Conservation (phyloP, 2,329 filamentous ascomycete species). For the Botrytis aclada region DNA sequence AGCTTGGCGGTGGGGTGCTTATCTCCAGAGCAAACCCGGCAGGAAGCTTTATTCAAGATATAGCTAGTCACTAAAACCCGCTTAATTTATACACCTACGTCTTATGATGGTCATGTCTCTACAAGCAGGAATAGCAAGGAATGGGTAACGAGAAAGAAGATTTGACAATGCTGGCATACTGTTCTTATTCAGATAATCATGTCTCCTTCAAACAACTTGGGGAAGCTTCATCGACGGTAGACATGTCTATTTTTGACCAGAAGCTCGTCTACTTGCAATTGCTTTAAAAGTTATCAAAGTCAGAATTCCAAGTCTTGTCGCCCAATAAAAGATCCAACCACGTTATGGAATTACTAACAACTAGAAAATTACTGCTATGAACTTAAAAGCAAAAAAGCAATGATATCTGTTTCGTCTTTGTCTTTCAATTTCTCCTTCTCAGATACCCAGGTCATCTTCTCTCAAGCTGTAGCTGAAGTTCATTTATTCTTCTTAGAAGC, state of each 20-base stretch:
- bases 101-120: not conserved
- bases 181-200: not conserved
- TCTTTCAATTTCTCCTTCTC: not conserved
- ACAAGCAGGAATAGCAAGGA: not conserved
- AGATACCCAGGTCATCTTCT: not conserved
- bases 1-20: conserved; percentile 2
- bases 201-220: not conserved
- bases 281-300: not conserved
- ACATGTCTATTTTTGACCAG: not conserved
- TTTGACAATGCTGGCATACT: not conserved
- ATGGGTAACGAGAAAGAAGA: not conserved
- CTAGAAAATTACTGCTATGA: no score
- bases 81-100: not conserved
- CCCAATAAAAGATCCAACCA: no score
- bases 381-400: not conserved
- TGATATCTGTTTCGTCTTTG: not conserved
- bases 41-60: no score
- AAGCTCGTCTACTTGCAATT: not conserved
- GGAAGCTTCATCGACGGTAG: not conserved
- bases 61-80: no score
- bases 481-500: not conserved
- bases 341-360: not conserved
- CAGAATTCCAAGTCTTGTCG: not conserved
- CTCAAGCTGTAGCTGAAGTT: not conserved
- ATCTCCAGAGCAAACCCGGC: no score